Percentiles rank a stretch among this genome's conserved stretches.
Conservation (phyloP, 495 filamentous ascomycete genomes). For the Geoglossum glabrum region DNA sequence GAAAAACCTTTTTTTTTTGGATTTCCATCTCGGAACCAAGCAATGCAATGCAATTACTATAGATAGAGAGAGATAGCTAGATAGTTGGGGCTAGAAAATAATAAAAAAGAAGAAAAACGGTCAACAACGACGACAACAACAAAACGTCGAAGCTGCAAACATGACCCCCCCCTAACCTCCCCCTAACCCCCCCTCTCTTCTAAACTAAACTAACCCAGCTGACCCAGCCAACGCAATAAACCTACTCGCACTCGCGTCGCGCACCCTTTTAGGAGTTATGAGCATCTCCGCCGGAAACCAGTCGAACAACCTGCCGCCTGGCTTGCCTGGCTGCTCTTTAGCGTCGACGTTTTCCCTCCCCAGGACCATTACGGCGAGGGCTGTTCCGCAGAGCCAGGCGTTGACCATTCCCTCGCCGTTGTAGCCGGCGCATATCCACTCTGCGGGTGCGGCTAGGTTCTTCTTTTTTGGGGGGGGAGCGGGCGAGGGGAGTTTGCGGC, state of each 20-base stretch:
- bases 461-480: background rate
- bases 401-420: constrained; percentile 28
- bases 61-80: too few relatives aligned
- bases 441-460: background rate
- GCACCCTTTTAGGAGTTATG: background rate
- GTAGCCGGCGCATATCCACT: constrained; percentile 29
- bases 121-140: too few relatives aligned
- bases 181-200: too few relatives aligned
- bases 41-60: too few relatives aligned
- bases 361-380: constrained; percentile 16
- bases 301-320: constrained; percentile 5
- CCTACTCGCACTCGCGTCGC: background rate
- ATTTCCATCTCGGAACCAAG: too few relatives aligned
- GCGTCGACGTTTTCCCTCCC: constrained; percentile 7
- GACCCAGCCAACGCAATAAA: background rate
- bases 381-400: constrained; percentile 25
- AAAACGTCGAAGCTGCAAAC: too few relatives aligned
- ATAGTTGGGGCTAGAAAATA: too few relatives aligned
- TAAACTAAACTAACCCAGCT: background rate
- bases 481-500: constrained; percentile 3
- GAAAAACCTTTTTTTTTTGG: too few relatives aligned
- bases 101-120: too few relatives aligned
- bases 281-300: constrained; percentile 18
- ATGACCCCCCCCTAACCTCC: too few relatives aligned
- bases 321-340: background rate